phyloP scores from a whole-genome alignment of 2,329 filamentous ascomycete species.

The Plenodomus biglobosus region DNA sequence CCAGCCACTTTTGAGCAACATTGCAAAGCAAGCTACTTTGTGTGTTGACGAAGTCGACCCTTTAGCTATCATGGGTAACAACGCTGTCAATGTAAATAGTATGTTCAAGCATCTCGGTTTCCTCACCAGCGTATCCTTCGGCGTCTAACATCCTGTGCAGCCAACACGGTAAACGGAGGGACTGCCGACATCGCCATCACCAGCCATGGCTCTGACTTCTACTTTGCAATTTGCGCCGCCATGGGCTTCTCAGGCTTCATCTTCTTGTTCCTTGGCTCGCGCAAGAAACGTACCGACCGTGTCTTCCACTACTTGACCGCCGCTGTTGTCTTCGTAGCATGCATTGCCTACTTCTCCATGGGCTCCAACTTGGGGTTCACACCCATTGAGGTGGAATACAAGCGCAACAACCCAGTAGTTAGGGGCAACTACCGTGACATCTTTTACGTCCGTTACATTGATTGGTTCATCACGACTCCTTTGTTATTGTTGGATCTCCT shows the following conservation, averaged over 20 bases:
- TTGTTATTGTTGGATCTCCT: conserved; percentile 64
- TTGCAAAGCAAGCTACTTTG: conserved; percentile 1
- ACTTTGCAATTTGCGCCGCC: conserved; percentile 62
- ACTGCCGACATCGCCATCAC: conserved; percentile 61
- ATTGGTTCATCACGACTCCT: conserved; percentile 66
- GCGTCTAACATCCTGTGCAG: conserved; percentile 17
- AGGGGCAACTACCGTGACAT: conserved; percentile 60
- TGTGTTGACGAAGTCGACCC: neutral
- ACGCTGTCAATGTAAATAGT: conserved; percentile 29
- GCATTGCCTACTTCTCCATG: conserved; percentile 68
- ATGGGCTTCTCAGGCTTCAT: conserved; percentile 59
- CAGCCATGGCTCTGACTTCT: conserved; percentile 61
- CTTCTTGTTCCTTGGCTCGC: conserved; percentile 56
- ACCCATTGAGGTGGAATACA: conserved; percentile 64
- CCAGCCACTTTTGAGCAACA: neutral
- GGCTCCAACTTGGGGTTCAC: conserved; percentile 66
- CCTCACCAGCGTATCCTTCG: neutral
- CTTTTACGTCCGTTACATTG: conserved; percentile 68
- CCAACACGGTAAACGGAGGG: conserved; percentile 50
- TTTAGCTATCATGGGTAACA: conserved; percentile 17
- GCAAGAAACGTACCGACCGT: conserved; percentile 58
- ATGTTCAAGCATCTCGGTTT: neutral
- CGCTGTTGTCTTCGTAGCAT: conserved; percentile 59
- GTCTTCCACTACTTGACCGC: conserved; percentile 68
- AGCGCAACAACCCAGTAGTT: conserved; percentile 48